Percentiles rank a stretch among this genome's conserved stretches.
These are phyloP conservation scores for Sclerotinia glacialis DNA, from an alignment of 2,329 filamentous ascomycete species.

Conservation along the genomic window DNA sequence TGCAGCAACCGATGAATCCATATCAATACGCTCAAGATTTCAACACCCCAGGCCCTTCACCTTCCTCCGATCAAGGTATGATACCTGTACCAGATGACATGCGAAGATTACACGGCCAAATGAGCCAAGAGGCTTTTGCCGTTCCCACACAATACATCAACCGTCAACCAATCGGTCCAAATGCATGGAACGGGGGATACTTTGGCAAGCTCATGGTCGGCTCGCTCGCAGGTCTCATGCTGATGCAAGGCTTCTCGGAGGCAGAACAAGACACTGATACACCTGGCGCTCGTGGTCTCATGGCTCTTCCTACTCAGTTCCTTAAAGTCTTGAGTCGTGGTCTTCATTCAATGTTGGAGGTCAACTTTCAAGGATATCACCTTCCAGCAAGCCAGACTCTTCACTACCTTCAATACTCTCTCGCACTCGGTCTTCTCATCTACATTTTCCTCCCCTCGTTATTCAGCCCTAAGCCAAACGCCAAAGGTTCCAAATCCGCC, in stretches of 20 bases:
- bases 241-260: slow-evolving; percentile 74
- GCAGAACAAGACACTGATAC: slow-evolving; percentile 60
- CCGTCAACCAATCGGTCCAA: slow-evolving; percentile 55
- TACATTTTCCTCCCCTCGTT: slow-evolving; percentile 56
- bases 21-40: slow-evolving; percentile 37
- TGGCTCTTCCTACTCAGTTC: slow-evolving; percentile 60
- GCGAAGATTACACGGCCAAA: slow-evolving; percentile 41
- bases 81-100: slow-evolving; percentile 66
- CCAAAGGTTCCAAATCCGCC: slow-evolving; percentile 53
- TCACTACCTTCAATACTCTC: slow-evolving; percentile 51
- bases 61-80: slow-evolving; percentile 51
- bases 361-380: slow-evolving; percentile 55
- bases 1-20: slow-evolving; percentile 47
- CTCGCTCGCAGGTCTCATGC: slow-evolving; percentile 86
- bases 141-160: slow-evolving; percentile 44
- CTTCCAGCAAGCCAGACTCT: slow-evolving; percentile 47
- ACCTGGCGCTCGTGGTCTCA: slow-evolving; percentile 64
- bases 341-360: slow-evolving; percentile 42
- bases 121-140: slow-evolving; percentile 38
- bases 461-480: slow-evolving; percentile 43
- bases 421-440: slow-evolving; percentile 53
- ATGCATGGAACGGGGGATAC: slow-evolving; percentile 57
- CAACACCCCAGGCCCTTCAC: slow-evolving; percentile 34
- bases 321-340: slow-evolving; percentile 49
- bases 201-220: slow-evolving; percentile 81